These are phyloP conservation scores for Gypsophila paniculata DNA, from an alignment of 179 eudicot genomes.

Conservation along the genomic window DNA sequence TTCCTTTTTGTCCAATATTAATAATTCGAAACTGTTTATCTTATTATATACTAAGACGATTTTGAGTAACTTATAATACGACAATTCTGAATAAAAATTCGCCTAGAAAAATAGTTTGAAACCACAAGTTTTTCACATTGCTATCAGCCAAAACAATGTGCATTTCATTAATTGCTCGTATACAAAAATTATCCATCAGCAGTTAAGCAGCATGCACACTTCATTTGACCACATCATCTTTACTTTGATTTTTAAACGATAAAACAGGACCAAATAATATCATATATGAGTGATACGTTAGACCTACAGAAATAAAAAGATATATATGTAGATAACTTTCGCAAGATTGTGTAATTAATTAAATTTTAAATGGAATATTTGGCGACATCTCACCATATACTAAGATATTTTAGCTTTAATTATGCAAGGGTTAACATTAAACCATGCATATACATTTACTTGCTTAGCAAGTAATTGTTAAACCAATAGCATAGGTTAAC, in stretches of 20 bases:
- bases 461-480: neutral
- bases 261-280: neutral
- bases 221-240: neutral
- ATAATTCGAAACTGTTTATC: too few relatives aligned
- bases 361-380: neutral
- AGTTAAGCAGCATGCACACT: neutral
- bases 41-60: too few relatives aligned
- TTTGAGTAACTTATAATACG: too few relatives aligned
- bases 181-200: too few relatives aligned
- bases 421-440: neutral
- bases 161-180: too few relatives aligned
- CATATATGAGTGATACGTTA: neutral
- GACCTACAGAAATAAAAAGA: neutral
- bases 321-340: neutral
- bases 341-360: neutral
- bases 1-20: too few relatives aligned
- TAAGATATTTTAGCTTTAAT: neutral
- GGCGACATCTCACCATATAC: conserved; percentile 4
- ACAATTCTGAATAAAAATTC: too few relatives aligned
- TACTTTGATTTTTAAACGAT: neutral
- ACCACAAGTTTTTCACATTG: too few relatives aligned
- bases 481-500: neutral
- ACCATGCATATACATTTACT: neutral
- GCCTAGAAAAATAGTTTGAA: too few relatives aligned
- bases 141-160: too few relatives aligned